Evolutionary conservation across 106 monocot species (phyloP).

Genomic region (Gastrodia elata): DNA sequence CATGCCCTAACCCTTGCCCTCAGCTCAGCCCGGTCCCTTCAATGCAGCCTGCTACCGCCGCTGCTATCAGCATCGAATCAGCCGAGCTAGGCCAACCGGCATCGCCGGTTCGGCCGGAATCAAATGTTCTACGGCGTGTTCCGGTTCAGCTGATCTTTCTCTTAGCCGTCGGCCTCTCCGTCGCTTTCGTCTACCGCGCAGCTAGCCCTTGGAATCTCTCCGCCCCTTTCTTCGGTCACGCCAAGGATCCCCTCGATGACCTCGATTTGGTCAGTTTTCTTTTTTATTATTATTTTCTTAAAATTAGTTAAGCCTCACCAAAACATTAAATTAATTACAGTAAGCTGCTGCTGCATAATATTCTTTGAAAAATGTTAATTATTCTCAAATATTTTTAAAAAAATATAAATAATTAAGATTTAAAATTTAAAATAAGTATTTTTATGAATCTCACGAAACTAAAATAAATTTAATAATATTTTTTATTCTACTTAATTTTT

Average conservation of each 20-base stretch:
- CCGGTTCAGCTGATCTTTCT: not conserved
- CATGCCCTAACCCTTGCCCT: not conserved
- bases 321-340: not conserved
- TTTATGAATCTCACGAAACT: not conserved
- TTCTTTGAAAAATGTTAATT: not conserved
- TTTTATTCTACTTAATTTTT: too few species aligned
- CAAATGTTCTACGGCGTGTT: not conserved
- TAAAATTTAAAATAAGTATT: too few species aligned
- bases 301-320: not conserved
- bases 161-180: not conserved
- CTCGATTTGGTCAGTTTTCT: constrained; percentile 8
- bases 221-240: not conserved
- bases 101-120: not conserved
- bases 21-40: not conserved
- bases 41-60: not conserved
- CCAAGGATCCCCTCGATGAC: not conserved
- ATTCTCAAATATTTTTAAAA: too few species aligned
- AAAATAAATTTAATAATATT: too few species aligned
- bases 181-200: not conserved
- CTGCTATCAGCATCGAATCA: not conserved
- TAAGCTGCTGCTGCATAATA: not conserved
- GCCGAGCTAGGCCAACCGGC: not conserved
- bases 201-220: not conserved
- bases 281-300: not conserved
- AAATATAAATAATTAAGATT: not conserved